Base-by-base conservation (phyloP, 768 basidiomycete species). In the Trametes meyenii region DNA sequence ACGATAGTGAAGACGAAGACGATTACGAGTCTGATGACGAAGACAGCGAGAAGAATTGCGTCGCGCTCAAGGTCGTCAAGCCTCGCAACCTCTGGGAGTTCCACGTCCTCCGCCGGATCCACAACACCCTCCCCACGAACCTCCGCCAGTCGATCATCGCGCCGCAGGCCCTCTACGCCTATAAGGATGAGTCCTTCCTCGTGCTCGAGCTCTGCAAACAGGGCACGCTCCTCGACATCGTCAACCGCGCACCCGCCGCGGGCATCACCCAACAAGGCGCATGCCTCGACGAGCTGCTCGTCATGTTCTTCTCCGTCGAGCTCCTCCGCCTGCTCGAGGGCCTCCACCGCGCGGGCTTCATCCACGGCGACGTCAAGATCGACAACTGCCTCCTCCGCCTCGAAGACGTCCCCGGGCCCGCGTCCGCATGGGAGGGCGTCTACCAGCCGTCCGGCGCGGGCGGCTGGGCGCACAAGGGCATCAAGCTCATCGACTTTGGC, bases 281-380 rank as follows among this genome's bases (percentile, higher is more conserved):
- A 24, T 92, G 82, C 72, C 77, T 99, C 54, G 96, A 98, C 69
- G 97, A 99, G 72, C 81, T 96, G 4, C 82, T 98, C 55, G 94
- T 94, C 45, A 84, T 96, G 72, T 99, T 98, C 82, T 99, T 98
- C 82, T 82, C 90, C 24, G 82, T 96, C 69, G 97, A 98, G 73
- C 84, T 98, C 6, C 75, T 98, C 40, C 87, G 88, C 26, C 75
- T 91, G 11, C 75, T 98, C 44, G 94, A 96, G 70, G 87, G 82
- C 17, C 83, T 98, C 72, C 97, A 98, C 72, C 58, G 70, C 16
- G 77, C 81, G 0, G 92, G 94, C 12, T 92, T 98, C 77, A 92
- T 99, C 67, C 97, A 99, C 69, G 96, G 97, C 35, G 97, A 99
- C 76, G 83, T 99, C 64, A 99, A 99, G 79, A 97, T 98, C 73